Percentiles rank a stretch among this genome's conserved stretches.
phyloP scores from a whole-genome alignment of 345 rosid genomes.

The Brassica cretica region DNA sequence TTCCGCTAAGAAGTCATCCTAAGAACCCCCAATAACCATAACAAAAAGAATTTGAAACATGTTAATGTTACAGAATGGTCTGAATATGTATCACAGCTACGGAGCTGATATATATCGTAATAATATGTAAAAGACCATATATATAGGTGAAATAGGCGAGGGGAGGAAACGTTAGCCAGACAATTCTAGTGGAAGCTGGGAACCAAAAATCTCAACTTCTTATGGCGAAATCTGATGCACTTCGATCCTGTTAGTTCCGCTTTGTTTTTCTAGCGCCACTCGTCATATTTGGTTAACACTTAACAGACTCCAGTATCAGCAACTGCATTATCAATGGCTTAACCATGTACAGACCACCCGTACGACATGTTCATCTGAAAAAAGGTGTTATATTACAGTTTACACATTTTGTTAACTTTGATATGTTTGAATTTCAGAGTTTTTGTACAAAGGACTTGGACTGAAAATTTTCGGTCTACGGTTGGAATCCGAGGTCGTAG shows the following conservation, averaged over 20 bases:
- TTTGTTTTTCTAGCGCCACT: background rate
- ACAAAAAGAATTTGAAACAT: too few relatives aligned
- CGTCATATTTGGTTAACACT: background rate
- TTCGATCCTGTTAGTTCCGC: background rate
- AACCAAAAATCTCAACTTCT: conserved; percentile 75
- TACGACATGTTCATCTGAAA: background rate
- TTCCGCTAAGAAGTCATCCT: too few relatives aligned
- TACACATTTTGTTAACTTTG: background rate
- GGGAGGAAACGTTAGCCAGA: conserved; percentile 77
- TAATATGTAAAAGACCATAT: conserved; percentile 16
- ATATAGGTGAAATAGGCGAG: conserved; percentile 14
- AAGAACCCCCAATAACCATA: too few relatives aligned
- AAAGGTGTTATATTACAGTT: background rate
- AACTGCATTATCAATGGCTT: background rate
- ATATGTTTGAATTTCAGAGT: background rate
- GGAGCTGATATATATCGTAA: too few relatives aligned
- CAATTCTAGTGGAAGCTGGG: conserved; percentile 66
- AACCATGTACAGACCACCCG: background rate
- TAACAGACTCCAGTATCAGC: background rate
- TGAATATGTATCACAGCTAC: background rate
- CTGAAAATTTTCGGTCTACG: too few relatives aligned
- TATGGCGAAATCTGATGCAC: conserved; percentile 39
- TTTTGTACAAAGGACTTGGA: too few relatives aligned
- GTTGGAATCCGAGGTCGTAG: too few relatives aligned
- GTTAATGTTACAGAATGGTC: background rate